A percentile compares a stretch with the other conserved stretches of the same genome.
phyloP scores from a whole-genome alignment of 805 yeast genomes.

The Yamadazyma laniorum region DNA sequence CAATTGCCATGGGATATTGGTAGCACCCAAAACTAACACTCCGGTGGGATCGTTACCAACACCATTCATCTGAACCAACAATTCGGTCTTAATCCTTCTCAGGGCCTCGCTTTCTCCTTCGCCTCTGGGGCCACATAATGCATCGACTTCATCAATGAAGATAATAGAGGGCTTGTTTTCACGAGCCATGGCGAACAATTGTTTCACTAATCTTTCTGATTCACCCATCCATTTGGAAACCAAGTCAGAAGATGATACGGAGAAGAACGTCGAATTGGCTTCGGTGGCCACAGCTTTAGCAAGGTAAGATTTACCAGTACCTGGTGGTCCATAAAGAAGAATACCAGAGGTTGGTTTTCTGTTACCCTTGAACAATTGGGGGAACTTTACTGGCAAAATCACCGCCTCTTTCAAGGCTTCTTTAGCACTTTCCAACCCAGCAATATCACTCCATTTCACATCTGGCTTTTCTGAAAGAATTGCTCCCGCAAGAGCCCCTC shows the following conservation, averaged over 20 bases:
- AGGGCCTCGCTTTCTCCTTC: conserved; percentile 97
- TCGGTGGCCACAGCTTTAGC: conserved; percentile 99
- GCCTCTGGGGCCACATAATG: conserved; percentile 96
- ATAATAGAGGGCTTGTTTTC: conserved; percentile 95
- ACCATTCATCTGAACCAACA: conserved; percentile 97
- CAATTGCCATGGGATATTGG: conserved; percentile 98
- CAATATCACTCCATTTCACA: conserved; percentile 92
- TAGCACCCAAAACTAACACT: conserved; percentile 92
- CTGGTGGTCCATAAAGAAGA: conserved; percentile 70
- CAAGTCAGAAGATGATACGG: conserved; percentile 92
- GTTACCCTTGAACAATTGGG: conserved; percentile 92
- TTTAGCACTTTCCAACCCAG: conserved; percentile 92
- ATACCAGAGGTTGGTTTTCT: conserved; percentile 92
- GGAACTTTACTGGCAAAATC: conserved; percentile 92
- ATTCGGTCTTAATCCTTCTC: conserved; percentile 92
- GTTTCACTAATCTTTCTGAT: conserved; percentile 92
- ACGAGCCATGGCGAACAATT: conserved; percentile 91
- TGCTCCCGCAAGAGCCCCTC: conserved; percentile 91
- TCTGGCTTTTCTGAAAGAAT: conserved; percentile 90
- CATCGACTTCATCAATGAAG: conserved; percentile 97
- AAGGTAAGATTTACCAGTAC: conserved; percentile 94
- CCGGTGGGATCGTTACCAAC: conserved; percentile 95
- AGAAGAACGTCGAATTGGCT: conserved; percentile 94
- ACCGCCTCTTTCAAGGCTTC: conserved; percentile 98
- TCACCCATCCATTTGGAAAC: conserved; percentile 99